Evolutionary conservation across 257 asterid species (phyloP).

Genomic region (Paulownia fortunei): DNA sequence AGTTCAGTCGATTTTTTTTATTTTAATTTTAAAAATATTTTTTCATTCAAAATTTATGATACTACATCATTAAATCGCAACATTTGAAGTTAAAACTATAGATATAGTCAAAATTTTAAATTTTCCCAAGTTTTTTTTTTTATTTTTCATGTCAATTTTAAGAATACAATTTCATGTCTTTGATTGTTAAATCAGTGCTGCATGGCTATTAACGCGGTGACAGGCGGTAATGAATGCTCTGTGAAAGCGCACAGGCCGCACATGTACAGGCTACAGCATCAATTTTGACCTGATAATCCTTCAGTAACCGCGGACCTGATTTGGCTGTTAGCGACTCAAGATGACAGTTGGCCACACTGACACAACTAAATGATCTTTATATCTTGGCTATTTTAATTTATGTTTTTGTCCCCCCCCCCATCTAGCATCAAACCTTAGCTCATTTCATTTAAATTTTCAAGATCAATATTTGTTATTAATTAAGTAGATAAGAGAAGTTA

Average conservation of each 20-base stretch:
- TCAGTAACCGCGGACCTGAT: conserved; percentile 25
- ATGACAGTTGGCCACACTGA: conserved; percentile 42
- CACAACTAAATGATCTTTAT: neutral
- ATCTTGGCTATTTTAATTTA: neutral
- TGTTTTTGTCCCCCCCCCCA: no score
- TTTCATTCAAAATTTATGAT: no score
- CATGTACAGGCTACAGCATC: conserved; percentile 23
- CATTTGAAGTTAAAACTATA: neutral
- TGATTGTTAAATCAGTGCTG: neutral
- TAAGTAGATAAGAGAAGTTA: no score
- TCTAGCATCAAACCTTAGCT: no score
- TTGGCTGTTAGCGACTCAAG: conserved; percentile 33
- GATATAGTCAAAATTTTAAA: neutral
- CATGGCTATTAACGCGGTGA: conserved; percentile 22
- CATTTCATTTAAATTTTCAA: no score
- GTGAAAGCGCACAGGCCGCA: conserved; percentile 20
- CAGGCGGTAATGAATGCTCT: conserved; percentile 37
- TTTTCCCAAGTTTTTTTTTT: no score
- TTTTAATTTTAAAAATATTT: no score
- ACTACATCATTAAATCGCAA: no score
- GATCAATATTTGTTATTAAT: no score
- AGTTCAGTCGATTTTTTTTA: no score
- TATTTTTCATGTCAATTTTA: neutral
- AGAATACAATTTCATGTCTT: neutral
- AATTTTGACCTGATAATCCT: neutral